A percentile compares a stretch with the other conserved stretches of the same genome.
Conservation (phyloP, 1,284 basidiomycete genomes). For the Prillingera fragicola region DNA sequence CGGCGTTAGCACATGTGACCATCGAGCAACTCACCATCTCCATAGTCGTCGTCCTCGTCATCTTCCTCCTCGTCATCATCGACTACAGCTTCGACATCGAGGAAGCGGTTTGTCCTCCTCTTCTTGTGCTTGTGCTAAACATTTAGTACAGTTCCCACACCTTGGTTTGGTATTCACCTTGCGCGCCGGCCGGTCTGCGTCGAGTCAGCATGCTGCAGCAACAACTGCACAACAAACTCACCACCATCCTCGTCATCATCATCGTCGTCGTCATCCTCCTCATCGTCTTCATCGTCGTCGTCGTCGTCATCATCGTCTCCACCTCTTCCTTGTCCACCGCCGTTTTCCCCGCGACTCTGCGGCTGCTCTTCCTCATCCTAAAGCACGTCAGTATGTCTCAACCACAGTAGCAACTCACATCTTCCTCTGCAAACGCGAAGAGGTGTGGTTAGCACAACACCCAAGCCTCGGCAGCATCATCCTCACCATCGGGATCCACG, state of each 20-base stretch:
- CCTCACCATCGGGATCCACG: conserved; percentile 37
- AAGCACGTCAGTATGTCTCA: not conserved
- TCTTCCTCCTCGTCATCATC: conserved; percentile 94
- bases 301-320: conserved; percentile 49
- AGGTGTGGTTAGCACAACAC: not conserved
- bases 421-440: conserved; percentile 17
- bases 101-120: conserved; percentile 67
- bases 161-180: conserved; percentile 4
- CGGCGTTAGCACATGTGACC: conserved; percentile 12
- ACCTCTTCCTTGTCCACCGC: conserved; percentile 43
- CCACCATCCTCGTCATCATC: conserved; percentile 46
- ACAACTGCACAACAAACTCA: not conserved
- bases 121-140: conserved; percentile 6
- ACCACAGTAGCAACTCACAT: conserved; percentile 13
- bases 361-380: conserved; percentile 14
- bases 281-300: conserved; percentile 23
- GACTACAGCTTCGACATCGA: conserved; percentile 92
- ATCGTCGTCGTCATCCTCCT: conserved; percentile 45
- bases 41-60: conserved; percentile 75
- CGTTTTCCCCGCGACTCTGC: not conserved
- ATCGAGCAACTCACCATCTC: conserved; percentile 54
- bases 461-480: not conserved
- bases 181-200: conserved; percentile 3
- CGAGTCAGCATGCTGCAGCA: conserved; percentile 1
- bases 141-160: conserved; percentile 8